Conservation (phyloP, 495 filamentous ascomycete genomes). For the Clavariopsis aquatica region DNA sequence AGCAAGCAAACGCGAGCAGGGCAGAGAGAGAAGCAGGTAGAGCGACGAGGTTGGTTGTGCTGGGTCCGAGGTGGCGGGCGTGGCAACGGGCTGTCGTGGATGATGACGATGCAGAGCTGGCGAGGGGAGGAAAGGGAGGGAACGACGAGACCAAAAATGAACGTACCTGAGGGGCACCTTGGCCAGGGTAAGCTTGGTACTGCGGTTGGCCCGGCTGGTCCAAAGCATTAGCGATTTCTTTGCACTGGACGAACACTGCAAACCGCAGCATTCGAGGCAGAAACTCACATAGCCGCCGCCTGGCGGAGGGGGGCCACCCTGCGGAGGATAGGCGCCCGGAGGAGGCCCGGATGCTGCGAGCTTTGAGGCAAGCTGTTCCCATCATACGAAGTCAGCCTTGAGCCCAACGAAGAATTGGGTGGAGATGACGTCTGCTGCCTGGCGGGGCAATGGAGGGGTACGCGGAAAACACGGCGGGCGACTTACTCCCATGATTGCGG, state of each 20-base stretch:
- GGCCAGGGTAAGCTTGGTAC: constrained; percentile 35
- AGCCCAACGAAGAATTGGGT: constrained; percentile 14
- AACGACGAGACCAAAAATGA: constrained; percentile 14
- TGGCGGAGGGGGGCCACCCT: constrained; percentile 25
- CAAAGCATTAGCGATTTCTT: constrained; percentile 8
- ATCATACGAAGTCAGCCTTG: constrained; percentile 9
- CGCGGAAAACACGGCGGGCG: neutral
- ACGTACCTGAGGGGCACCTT: constrained; percentile 33
- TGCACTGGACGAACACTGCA: neutral
- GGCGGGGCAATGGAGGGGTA: neutral
- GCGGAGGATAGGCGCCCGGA: constrained; percentile 27
- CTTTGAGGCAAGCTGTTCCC: constrained; percentile 33
- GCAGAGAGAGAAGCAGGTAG: neutral
- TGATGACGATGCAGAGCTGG: constrained; percentile 29
- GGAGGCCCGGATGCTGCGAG: constrained; percentile 33
- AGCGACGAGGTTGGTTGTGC: neutral
- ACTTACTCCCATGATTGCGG: constrained; percentile 5
- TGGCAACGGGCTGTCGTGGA: constrained; percentile 12
- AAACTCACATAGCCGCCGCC: constrained; percentile 35
- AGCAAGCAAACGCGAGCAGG: neutral
- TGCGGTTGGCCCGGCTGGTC: constrained; percentile 42
- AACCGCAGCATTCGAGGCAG: constrained; percentile 1
- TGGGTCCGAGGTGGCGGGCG: constrained; percentile 6
- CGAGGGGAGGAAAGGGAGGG: constrained; percentile 1
- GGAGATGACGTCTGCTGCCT: constrained; percentile 1